Evolutionary conservation across 2,329 filamentous ascomycete genomes (phyloP).

Genomic region (Neocucurbitaria cava): DNA sequence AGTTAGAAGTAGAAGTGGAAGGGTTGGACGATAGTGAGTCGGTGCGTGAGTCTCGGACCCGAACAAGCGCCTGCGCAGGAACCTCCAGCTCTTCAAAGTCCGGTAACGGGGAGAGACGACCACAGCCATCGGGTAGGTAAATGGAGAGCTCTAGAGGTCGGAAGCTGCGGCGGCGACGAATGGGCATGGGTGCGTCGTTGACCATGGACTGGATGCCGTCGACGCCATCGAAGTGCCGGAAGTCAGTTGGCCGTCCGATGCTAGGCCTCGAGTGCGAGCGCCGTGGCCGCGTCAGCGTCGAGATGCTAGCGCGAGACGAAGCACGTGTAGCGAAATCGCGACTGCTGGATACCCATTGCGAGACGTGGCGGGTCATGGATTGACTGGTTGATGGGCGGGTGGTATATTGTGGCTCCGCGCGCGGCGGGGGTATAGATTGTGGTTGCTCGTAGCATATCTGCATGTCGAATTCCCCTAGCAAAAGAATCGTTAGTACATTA

Average conservation of each 20-base stretch:
- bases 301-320: constrained; percentile 43
- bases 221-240: constrained; percentile 43
- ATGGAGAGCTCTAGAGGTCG: constrained; percentile 50
- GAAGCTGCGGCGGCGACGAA: constrained; percentile 45
- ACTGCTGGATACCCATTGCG: constrained; percentile 45
- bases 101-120: constrained; percentile 48
- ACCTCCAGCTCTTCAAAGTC: constrained; percentile 44
- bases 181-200: constrained; percentile 38
- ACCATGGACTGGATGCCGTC: constrained; percentile 43
- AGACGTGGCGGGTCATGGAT: constrained; percentile 43
- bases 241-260: constrained; percentile 47
- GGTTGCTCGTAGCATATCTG: constrained; percentile 46
- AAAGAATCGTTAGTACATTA: constrained; percentile 23
- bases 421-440: constrained; percentile 32
- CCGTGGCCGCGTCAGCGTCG: constrained; percentile 40
- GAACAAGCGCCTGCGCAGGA: constrained; percentile 43
- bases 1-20: too few relatives aligned
- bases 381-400: constrained; percentile 45
- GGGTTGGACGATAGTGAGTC: constrained; percentile 36
- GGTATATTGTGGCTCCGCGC: constrained; percentile 35
- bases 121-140: constrained; percentile 41
- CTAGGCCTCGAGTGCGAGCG: constrained; percentile 43
- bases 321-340: constrained; percentile 46
- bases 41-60: constrained; percentile 37
- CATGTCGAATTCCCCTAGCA: constrained; percentile 32